These are phyloP conservation scores for Rosa hybrid DNA, from an alignment of 331 rosid species.

Conservation along the genomic window DNA sequence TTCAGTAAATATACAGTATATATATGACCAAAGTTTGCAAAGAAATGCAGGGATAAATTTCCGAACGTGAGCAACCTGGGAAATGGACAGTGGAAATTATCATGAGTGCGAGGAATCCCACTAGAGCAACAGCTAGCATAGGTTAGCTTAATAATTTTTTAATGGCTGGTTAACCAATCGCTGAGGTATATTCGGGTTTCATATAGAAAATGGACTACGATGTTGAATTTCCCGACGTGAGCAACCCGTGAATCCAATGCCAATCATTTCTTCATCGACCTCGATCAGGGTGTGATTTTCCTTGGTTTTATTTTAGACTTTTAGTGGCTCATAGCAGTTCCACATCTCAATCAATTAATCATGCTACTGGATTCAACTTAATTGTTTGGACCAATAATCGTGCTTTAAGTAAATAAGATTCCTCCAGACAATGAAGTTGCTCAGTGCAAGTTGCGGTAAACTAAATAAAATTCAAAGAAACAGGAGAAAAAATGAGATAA, in stretches of 20 bases:
- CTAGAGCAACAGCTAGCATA: neutral
- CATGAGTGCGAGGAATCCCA: neutral
- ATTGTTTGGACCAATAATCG: neutral
- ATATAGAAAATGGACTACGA: neutral
- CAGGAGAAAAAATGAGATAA: neutral
- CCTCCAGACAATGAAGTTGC: neutral
- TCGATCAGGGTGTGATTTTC: neutral
- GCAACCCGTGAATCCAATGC: constrained; percentile 7
- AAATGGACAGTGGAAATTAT: neutral
- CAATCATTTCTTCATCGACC: neutral
- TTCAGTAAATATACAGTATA: too few relatives aligned
- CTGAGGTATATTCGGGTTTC: neutral
- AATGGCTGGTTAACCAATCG: neutral
- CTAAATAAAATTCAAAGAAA: neutral
- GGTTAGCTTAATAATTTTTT: neutral
- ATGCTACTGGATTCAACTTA: neutral
- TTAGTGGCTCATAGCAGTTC: neutral
- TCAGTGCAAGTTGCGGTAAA: neutral
- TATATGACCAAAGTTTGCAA: neutral
- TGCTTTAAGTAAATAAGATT: neutral
- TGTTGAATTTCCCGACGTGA: neutral
- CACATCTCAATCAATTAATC: neutral
- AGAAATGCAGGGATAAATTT: neutral
- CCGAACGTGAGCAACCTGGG: neutral
- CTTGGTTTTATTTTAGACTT: neutral